Base-by-base conservation (phyloP, 192 early-diverging fungal species). In the Neocallimastix lanati region DNA sequence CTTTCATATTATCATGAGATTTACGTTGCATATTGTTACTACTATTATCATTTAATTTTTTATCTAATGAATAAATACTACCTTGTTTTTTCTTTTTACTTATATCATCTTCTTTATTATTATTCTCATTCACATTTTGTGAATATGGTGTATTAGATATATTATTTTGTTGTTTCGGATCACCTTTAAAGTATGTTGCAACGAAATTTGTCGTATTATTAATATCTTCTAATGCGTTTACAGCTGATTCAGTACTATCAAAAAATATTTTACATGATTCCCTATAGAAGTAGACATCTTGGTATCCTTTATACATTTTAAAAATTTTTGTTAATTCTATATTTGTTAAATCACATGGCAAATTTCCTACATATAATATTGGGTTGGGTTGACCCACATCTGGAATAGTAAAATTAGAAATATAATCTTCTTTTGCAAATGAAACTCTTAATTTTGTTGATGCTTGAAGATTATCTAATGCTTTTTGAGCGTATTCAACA, bases 271-370 rank as follows among this genome's bases (percentile, higher is more conserved):
- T 80, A 28, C 80, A 80, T 18, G 80, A 76, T 37, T 80, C 80
- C 29, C 80, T 76, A 28, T 33, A 80, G 25, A 80, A 80, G 13
- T 79, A 80, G n/a, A 80, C 25, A 76, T 80, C 80, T 18, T 78
- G 80, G 35, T 58, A 80, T 29, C 80, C 80, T 28, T 37, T 33
- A 27, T 80, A 80, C 28, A 28, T 14, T 35, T 80, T 80, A 78
- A 80, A 80, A n/a, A 80, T 29, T 35, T 80, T 80, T n/a, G 80
- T 80, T 35, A 80, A 67, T 37, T 80, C 80, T 2, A 79, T 33
- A 28, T 80, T 80, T 27, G 80, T 80, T 37, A 78, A 76, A 35
- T 80, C 80, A 76, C 80, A 80, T n/a, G 80, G 80, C 25, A 80
- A 28, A 78, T 80, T 80, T 2, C 80, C 29, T 0, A 80, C 78